phyloP scores from a whole-genome alignment of 306 rosid genomes.

The Vicia faba region DNA sequence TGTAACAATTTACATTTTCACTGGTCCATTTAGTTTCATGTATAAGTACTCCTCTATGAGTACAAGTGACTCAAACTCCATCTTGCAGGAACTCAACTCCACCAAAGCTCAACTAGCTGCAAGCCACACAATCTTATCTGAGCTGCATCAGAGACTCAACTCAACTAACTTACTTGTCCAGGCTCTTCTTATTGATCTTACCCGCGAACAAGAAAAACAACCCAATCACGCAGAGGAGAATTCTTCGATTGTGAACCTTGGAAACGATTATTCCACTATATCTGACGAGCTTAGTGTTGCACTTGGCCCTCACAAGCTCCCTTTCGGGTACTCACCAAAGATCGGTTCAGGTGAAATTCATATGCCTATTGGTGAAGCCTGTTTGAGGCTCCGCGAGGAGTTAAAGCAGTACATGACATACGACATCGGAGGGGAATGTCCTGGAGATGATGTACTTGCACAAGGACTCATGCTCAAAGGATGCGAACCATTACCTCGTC shows the following conservation, averaged over 20 bases:
- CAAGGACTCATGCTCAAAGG: slow-evolving; percentile 53
- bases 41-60: slow-evolving; percentile 27
- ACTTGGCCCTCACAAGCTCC: slow-evolving; percentile 55
- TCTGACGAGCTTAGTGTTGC: slow-evolving; percentile 40
- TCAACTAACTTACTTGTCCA: slow-evolving; percentile 53
- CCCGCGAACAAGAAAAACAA: slow-evolving; percentile 42
- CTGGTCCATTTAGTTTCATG: slow-evolving; percentile 39
- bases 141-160: slow-evolving; percentile 47
- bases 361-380: slow-evolving; percentile 40
- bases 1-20: slow-evolving; percentile 48
- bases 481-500: slow-evolving; percentile 59
- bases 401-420: slow-evolving; percentile 50
- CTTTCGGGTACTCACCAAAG: slow-evolving; percentile 36
- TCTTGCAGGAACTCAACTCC: slow-evolving; percentile 48
- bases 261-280: slow-evolving; percentile 7
- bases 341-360: slow-evolving; percentile 40
- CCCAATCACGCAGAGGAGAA: slow-evolving; percentile 7
- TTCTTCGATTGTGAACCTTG: slow-evolving; percentile 3
- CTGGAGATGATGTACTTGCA: slow-evolving; percentile 45
- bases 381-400: slow-evolving; percentile 43
- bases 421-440: slow-evolving; percentile 54
- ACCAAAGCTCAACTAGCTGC: slow-evolving; percentile 47
- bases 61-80: slow-evolving; percentile 31
- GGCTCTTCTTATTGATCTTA: slow-evolving; percentile 53
- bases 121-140: slow-evolving; percentile 40